These are phyloP conservation scores for Globomyces pollinis-pini DNA, from an alignment of 192 early-diverging fungal species.

Conservation along the genomic window DNA sequence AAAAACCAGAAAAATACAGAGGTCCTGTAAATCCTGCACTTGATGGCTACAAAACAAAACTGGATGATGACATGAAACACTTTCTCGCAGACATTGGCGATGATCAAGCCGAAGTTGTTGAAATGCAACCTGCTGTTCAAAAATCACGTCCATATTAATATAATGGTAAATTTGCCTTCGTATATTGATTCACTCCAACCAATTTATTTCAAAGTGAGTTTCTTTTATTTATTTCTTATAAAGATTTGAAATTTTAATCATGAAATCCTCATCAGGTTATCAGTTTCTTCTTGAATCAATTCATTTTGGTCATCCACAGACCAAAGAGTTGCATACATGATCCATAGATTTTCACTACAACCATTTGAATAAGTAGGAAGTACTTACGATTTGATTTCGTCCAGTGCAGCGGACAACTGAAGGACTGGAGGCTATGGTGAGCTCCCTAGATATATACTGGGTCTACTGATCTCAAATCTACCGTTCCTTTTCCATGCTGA, in stretches of 20 bases:
- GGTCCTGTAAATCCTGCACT: constrained; percentile 1
- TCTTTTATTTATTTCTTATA: too few species aligned
- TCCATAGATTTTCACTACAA: neutral
- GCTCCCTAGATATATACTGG: neutral
- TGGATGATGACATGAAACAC: constrained; percentile 8
- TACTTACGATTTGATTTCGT: neutral
- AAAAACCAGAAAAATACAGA: constrained; percentile 1
- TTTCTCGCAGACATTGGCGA: constrained; percentile 9
- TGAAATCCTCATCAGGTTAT: too few species aligned
- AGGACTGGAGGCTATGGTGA: constrained; percentile 3
- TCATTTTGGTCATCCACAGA: constrained; percentile 1
- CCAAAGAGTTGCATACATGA: neutral
- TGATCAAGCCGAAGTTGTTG: constrained; percentile 5
- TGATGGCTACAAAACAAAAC: neutral
- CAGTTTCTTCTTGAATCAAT: too few species aligned
- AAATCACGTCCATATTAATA: too few species aligned
- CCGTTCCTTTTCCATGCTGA: neutral
- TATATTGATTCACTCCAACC: too few species aligned
- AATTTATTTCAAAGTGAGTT: too few species aligned
- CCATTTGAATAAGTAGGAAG: neutral
- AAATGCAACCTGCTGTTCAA: neutral
- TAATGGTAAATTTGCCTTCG: too few species aligned
- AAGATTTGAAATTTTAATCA: too few species aligned
- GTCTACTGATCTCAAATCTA: constrained; percentile 5
- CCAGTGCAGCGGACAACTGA: neutral